Evolutionary conservation across 2,329 filamentous ascomycete species (phyloP).

Genomic region (Aspergillus puulaauensis): DNA sequence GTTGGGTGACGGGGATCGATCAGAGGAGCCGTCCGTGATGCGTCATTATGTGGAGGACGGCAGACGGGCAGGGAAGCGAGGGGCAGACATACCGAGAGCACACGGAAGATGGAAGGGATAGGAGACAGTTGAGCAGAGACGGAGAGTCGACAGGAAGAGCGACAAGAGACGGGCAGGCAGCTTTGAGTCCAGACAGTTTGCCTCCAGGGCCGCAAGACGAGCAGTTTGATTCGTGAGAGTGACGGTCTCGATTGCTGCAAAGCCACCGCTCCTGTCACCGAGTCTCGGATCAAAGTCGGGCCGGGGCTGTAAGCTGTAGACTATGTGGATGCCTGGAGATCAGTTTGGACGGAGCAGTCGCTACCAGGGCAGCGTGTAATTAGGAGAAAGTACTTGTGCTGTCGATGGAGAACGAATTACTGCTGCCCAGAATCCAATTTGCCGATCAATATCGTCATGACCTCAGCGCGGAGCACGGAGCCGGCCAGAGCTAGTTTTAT

Average conservation of each 20-base stretch:
- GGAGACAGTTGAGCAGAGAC: slow-evolving; percentile 8
- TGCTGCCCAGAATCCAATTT: neutral
- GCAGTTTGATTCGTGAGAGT: slow-evolving; percentile 1
- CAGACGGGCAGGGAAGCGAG: slow-evolving; percentile 1
- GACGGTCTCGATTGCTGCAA: slow-evolving; percentile 25
- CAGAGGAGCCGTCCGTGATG: slow-evolving; percentile 26
- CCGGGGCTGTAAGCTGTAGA: neutral
- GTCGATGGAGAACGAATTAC: neutral
- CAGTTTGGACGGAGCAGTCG: neutral
- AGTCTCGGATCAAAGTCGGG: slow-evolving; percentile 22
- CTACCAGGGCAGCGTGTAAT: neutral
- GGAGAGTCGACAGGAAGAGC: neutral
- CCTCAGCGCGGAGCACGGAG: neutral
- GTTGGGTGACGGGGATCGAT: slow-evolving; percentile 11
- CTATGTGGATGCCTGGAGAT: slow-evolving; percentile 10
- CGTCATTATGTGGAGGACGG: slow-evolving; percentile 34
- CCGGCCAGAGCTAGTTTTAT: neutral
- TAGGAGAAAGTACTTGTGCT: too few relatives aligned
- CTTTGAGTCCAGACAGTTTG: slow-evolving; percentile 11
- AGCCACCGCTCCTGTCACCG: neutral
- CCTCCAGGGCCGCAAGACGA: slow-evolving; percentile 17
- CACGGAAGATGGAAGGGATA: neutral
- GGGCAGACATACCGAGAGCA: slow-evolving; percentile 4
- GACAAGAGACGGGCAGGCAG: neutral
- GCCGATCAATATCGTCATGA: slow-evolving; percentile 6